Evolutionary conservation across 2,329 filamentous ascomycete species (phyloP), one percentile per base, ranked within the genome.

Genomic region (Scleromitrula shiraiana): DNA sequence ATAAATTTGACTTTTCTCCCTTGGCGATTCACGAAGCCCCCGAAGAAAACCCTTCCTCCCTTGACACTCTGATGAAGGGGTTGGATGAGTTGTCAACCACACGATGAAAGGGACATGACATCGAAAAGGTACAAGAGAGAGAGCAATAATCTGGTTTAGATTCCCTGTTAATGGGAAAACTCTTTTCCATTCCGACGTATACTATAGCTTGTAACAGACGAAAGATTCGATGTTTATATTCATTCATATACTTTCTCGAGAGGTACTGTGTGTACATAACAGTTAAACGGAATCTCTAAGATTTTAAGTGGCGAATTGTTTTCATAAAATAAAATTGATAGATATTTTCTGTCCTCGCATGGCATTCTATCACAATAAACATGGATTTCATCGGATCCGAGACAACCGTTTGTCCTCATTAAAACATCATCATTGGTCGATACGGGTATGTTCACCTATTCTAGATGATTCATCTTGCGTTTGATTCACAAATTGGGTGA

Each of bases 81-180:
- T 20, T 17, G 22, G 29, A 47, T 47, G 37, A 47, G 37, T 41
- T 47, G 44, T 46, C 44, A 35, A 41, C 44, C 44, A n/a, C n/a
- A n/a, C n/a, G 41, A 12, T 9, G 20, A 14, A 41, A 26, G 27
- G 17, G 32, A 33, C 37, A 24, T 22, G 22, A 24, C 8, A 32
- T 12, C 17, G n/a, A 20, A 42, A n/a, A n/a, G n/a, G n/a, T n/a
- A n/a, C n/a, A n/a, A n/a, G n/a, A n/a, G n/a, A n/a, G n/a, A n/a
- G n/a, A n/a, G n/a, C n/a, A n/a, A n/a, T n/a, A n/a, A n/a, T n/a
- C n/a, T n/a, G n/a, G n/a, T n/a, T n/a, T n/a, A n/a, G n/a, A n/a
- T n/a, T n/a, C n/a, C n/a, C n/a, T n/a, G n/a, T n/a, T n/a, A n/a
- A n/a, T n/a, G n/a, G n/a, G n/a, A n/a, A n/a, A n/a, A n/a, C n/a